Evolutionary conservation across 78 protist genomes (phyloP).

Genomic region (Monosiga brevicollis): DNA sequence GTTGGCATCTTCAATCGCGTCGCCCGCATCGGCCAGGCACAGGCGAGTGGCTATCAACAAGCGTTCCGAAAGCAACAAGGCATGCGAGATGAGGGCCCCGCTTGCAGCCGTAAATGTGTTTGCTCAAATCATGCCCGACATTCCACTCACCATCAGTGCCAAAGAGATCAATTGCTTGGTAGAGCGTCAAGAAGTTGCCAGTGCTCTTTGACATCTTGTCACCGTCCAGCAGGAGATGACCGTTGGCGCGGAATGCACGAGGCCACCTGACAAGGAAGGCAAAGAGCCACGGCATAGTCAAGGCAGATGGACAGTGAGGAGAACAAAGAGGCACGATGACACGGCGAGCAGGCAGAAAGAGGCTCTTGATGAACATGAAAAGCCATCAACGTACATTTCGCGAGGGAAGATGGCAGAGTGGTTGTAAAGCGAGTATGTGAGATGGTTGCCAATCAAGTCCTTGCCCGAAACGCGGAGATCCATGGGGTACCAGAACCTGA

Average conservation of each 20-base stretch:
- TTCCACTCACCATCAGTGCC: constrained; percentile 27
- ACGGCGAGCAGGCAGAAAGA: background rate
- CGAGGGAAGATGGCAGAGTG: constrained; percentile 92
- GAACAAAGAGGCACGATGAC: background rate
- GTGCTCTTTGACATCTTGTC: constrained; percentile 98
- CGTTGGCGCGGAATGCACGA: constrained; percentile 80
- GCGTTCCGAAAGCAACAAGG: background rate
- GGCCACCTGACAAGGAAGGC: constrained; percentile 62
- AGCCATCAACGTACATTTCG: background rate
- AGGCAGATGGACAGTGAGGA: background rate
- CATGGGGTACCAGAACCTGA: constrained; percentile 79
- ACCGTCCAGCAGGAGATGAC: constrained; percentile 81
- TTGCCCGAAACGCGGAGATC: constrained; percentile 88
- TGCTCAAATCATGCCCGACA: background rate
- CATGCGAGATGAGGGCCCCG: constrained; percentile 13
- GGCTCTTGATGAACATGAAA: background rate
- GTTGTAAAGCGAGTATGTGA: constrained; percentile 95
- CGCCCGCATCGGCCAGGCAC: constrained; percentile 98
- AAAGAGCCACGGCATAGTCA: background rate
- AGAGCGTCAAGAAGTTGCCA: constrained; percentile 95
- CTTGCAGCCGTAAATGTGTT: constrained; percentile 18
- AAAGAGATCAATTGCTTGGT: constrained; percentile 40
- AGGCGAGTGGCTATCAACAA: constrained; percentile 84
- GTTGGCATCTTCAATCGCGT: constrained; percentile 96
- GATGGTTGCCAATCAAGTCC: constrained; percentile 96